Base-by-base conservation (phyloP, 768 basidiomycete species). In the Calocybe cyanea region DNA sequence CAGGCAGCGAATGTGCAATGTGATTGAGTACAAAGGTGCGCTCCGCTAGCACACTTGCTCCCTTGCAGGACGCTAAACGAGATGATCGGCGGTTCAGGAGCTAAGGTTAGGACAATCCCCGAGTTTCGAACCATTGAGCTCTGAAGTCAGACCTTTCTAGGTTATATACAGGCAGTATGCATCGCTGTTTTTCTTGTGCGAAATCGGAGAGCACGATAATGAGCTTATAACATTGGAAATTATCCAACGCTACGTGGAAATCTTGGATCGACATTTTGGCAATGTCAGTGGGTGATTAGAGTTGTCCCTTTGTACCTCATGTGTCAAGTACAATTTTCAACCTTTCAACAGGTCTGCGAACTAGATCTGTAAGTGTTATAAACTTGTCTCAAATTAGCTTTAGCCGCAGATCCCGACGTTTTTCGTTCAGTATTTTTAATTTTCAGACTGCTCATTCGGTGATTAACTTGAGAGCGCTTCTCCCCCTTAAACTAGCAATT, bases 391-490 rank as follows among this genome's bases (percentile, higher is more conserved):
- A n/a, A n/a, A n/a, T n/a, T n/a, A n/a, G n/a, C n/a, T n/a, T n/a
- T n/a, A n/a, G n/a, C n/a, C n/a, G n/a, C n/a, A n/a, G n/a, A n/a
- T n/a, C n/a, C n/a, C n/a, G n/a, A n/a, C n/a, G n/a, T n/a, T n/a
- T n/a, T 7, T 4, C 39, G 31, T 32, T 15, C 54, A 93, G 91
- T 43, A 95, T 97, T 55, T 98, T 96, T 78, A 96, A 96, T 70
- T 97, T 97, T 63, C 89, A 97, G 62, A 90, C 92, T 63, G 95
- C 94, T 1, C 96, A 92, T 62, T 82, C 89, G 3, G 93, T 62
- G n/a, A 31, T 17, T n/a, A 28, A 15, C 30, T 19, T 11, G 24
- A 2, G 17, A 38, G 25, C 28, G n/a, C n/a, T n/a, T n/a, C n/a
- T n/a, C n/a, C n/a, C n/a, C n/a, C n/a, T n/a, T n/a, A 14, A 5